A percentile compares a stretch with the other conserved stretches of the same genome.
Evolutionary conservation across 2,329 filamentous ascomycete species (phyloP).

Genomic region (Whalleya microplaca): DNA sequence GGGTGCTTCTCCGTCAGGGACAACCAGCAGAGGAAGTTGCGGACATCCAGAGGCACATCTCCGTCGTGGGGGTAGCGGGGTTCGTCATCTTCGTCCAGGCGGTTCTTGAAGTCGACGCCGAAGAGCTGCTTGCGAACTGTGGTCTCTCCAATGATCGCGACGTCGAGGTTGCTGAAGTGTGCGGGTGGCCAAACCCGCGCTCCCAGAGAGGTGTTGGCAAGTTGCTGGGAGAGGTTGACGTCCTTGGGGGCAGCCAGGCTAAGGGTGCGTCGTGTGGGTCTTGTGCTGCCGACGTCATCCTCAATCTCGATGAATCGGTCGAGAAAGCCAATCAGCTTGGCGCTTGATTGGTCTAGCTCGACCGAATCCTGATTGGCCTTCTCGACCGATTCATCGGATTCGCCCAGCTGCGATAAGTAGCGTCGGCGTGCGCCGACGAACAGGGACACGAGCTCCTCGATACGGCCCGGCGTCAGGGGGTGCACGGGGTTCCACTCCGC

Average conservation of each 20-base stretch:
- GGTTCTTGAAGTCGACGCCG: conserved; percentile 8
- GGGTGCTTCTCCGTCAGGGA: conserved; percentile 7
- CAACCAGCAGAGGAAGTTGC: conserved; percentile 21
- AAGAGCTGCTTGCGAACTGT: conserved; percentile 14
- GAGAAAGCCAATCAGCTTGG: not conserved
- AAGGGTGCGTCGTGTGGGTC: not conserved
- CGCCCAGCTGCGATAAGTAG: too few relatives aligned
- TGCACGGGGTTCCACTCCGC: conserved; percentile 17
- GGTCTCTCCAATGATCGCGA: conserved; percentile 18
- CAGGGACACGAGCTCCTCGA: conserved; percentile 9
- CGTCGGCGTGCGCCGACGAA: conserved; percentile 18
- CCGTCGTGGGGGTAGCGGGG: conserved; percentile 17
- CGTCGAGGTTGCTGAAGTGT: conserved; percentile 11
- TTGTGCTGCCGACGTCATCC: conserved; percentile 2
- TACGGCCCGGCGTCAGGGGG: conserved; percentile 1
- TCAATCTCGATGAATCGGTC: conserved; percentile 11
- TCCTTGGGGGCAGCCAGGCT: not conserved
- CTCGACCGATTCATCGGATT: too few relatives aligned
- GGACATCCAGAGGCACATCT: conserved; percentile 1
- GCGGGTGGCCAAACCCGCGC: conserved; percentile 16
- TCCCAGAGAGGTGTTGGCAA: not conserved
- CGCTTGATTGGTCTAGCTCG: too few relatives aligned
- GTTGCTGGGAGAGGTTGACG: not conserved
- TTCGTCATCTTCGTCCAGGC: not conserved
- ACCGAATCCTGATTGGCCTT: too few relatives aligned